Base-by-base conservation (phyloP, 108 stramenopile genomes). In the Stephanodiscus minutulus region DNA sequence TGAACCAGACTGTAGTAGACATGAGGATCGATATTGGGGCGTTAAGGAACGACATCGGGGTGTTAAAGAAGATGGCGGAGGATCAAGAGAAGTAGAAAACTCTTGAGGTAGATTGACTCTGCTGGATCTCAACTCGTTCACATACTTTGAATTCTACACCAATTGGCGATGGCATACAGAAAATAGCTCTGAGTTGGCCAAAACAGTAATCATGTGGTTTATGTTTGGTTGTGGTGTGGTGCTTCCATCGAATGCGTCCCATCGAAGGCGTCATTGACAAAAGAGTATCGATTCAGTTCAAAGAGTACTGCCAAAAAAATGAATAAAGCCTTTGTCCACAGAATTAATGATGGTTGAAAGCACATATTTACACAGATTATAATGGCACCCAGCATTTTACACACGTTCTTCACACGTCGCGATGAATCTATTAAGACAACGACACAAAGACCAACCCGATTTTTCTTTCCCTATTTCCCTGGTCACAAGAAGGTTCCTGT, bases 1-100 rank as follows among this genome's bases (percentile, higher is more conserved):
- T 71, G 61, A 71, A 61, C 25, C 70, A 71, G 35, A 9, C 50
- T 17, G 21, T 71, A 7, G 10, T 39, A 8, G 11, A 39, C 11
- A 39, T 39, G 3, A 39, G 39, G 7, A 52, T 2, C 18, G 50
- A 52, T 7, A 52, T 52, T 52, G 2, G 1, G 22, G 50, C 50
- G 20, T n/a, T 52, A n/a, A n/a, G 18, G 18, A 13, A 24, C 24
- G 24, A 24, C 24, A 24, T n/a, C n/a, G n/a, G n/a, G n/a, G n/a
- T n/a, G n/a, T n/a, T n/a, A n/a, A n/a, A n/a, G n/a, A n/a, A n/a
- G n/a, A n/a, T n/a, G n/a, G n/a, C 8, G 4, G 24, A 53, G 22
- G 52, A 53, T 5, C 22, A 53, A 27, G 25, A 1, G 52, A 53
- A 53, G 25, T 8, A 53, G 24, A 53, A 53, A 53, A 24, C 25